phyloP scores from a whole-genome alignment of 1,139 yeast species.

The Magnusiomyces clavatus region DNA sequence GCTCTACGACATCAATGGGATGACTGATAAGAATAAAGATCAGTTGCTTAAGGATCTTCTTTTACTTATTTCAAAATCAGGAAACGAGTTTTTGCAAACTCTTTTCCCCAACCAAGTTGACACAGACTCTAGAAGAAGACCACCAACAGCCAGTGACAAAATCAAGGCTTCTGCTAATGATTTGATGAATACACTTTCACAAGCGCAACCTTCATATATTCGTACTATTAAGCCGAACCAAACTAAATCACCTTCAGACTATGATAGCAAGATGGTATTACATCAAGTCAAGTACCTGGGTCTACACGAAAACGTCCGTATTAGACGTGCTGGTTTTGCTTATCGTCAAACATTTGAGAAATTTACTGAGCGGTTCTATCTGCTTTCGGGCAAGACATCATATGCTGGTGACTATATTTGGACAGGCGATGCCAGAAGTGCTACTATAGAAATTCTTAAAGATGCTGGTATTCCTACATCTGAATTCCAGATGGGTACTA shows the following conservation, averaged over 20 bases:
- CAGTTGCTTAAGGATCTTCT: conserved; percentile 83
- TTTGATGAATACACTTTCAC: conserved; percentile 80
- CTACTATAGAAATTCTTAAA: conserved; percentile 67
- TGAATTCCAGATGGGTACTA: conserved; percentile 88
- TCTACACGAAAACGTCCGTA: conserved; percentile 91
- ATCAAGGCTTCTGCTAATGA: conserved; percentile 88
- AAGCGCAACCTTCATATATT: conserved; percentile 89
- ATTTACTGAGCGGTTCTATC: conserved; percentile 91
- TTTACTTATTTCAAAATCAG: conserved; percentile 66
- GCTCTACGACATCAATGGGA: conserved; percentile 77
- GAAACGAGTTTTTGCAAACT: conserved; percentile 53
- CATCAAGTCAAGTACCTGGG: conserved; percentile 97
- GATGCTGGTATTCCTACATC: conserved; percentile 73
- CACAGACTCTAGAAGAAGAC: conserved; percentile 55
- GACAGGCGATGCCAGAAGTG: conserved; percentile 80
- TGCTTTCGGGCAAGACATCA: conserved; percentile 81
- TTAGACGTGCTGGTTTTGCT: conserved; percentile 98
- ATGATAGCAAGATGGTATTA: conserved; percentile 79
- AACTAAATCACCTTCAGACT: conserved; percentile 83
- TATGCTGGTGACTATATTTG: conserved; percentile 98
- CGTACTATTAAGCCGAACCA: conserved; percentile 98
- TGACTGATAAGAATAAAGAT: conserved; percentile 97
- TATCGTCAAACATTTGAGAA: conserved; percentile 95
- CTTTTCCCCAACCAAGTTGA: conserved; percentile 78
- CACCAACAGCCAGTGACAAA: conserved; percentile 97